Evolutionary conservation across 331 rosid genomes (phyloP).

Genomic region (Quercus lobata): DNA sequence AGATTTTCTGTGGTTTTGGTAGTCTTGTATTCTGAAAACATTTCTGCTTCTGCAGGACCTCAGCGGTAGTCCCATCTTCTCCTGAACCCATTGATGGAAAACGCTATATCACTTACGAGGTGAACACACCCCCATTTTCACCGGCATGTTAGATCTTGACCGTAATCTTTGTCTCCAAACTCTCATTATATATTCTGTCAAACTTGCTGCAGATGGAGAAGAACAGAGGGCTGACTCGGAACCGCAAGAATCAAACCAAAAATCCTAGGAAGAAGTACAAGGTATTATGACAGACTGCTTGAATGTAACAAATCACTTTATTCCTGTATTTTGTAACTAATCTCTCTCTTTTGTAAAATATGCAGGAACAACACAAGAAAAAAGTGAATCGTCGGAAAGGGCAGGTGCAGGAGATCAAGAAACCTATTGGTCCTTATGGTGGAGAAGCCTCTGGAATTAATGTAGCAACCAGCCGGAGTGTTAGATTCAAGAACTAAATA

Average conservation of each 20-base stretch:
- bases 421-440: constrained; percentile 51
- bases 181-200: constrained; percentile 1
- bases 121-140: constrained; percentile 11
- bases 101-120: constrained; percentile 66
- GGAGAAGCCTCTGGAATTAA: constrained; percentile 83
- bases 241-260: constrained; percentile 64
- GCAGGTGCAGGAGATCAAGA: constrained; percentile 54
- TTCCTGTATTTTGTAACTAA: background rate
- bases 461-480: constrained; percentile 38
- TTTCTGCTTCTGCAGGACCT: constrained; percentile 39
- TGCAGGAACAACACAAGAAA: constrained; percentile 67
- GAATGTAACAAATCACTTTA: background rate
- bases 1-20: background rate
- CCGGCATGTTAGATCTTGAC: background rate
- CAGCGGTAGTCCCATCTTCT: constrained; percentile 24
- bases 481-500: too few species aligned
- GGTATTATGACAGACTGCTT: constrained; percentile 37
- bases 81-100: constrained; percentile 65
- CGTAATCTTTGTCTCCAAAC: background rate
- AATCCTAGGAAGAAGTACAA: constrained; percentile 93
- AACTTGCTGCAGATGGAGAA: constrained; percentile 19
- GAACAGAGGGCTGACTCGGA: constrained; percentile 79
- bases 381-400: constrained; percentile 54
- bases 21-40: background rate
- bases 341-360: background rate